Evolutionary conservation across 257 asterid genomes (phyloP).

Genomic region (Scutellaria galericulata): DNA sequence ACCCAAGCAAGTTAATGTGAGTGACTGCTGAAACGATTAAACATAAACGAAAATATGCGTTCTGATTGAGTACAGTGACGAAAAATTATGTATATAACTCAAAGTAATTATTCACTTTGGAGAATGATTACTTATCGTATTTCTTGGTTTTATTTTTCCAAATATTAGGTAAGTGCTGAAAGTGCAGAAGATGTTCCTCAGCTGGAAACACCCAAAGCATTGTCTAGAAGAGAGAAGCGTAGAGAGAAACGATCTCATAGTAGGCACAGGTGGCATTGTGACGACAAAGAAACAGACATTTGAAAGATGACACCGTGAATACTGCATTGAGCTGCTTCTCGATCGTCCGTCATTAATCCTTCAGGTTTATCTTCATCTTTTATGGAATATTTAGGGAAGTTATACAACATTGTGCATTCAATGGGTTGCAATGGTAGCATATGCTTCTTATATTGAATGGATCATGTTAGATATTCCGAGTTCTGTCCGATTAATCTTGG

Average conservation of each 20-base stretch:
- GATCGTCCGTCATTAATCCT: too few species aligned
- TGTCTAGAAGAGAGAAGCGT: constrained; percentile 31
- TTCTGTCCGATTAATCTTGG: too few species aligned
- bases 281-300: too few species aligned
- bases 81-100: background rate
- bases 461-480: too few species aligned
- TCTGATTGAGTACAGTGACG: background rate
- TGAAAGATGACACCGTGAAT: too few species aligned
- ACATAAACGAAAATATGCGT: background rate
- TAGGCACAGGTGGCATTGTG: constrained; percentile 50
- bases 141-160: background rate
- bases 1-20: constrained; percentile 48
- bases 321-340: too few species aligned
- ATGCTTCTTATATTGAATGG: too few species aligned
- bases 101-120: too few species aligned
- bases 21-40: constrained; percentile 25
- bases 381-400: too few species aligned
- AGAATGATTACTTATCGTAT: background rate
- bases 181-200: constrained; percentile 39
- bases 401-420: too few species aligned
- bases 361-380: too few species aligned
- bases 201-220: constrained; percentile 29
- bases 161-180: constrained; percentile 47
- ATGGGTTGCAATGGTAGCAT: too few species aligned
- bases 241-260: constrained; percentile 46